These are phyloP conservation scores for Triangularia setosa DNA, from an alignment of 2,329 filamentous ascomycete species.

Conservation along the genomic window DNA sequence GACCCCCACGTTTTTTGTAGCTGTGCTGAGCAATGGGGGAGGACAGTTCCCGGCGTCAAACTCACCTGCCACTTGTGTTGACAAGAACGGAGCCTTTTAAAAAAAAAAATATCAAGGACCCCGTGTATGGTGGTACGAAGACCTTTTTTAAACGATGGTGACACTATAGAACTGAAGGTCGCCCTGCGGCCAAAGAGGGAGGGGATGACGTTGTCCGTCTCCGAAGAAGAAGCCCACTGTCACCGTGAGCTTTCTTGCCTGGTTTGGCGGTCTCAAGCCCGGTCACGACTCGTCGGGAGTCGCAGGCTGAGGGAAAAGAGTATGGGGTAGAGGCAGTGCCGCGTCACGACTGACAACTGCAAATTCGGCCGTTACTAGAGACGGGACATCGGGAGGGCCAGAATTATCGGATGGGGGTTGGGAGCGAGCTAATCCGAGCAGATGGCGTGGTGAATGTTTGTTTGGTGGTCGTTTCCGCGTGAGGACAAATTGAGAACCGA, in stretches of 20 bases:
- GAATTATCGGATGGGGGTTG: slow-evolving; percentile 2
- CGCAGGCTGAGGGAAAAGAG: slow-evolving; percentile 2
- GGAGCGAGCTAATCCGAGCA: slow-evolving; percentile 5
- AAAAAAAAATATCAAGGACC: slow-evolving; percentile 1
- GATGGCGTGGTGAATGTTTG: neutral
- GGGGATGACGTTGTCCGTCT: slow-evolving; percentile 39
- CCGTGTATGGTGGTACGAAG: slow-evolving; percentile 1
- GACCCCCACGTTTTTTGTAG: neutral
- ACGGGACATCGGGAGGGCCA: slow-evolving; percentile 23
- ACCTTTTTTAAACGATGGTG: slow-evolving; percentile 28
- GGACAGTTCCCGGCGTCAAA: neutral
- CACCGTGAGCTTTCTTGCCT: slow-evolving; percentile 39
- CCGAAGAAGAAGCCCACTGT: slow-evolving; percentile 41
- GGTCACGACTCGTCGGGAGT: slow-evolving; percentile 24
- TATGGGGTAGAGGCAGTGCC: slow-evolving; percentile 15
- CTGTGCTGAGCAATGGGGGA: neutral
- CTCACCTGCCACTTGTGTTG: slow-evolving; percentile 12
- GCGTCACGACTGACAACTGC: slow-evolving; percentile 26
- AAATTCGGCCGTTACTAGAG: slow-evolving; percentile 20
- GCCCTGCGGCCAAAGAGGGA: slow-evolving; percentile 51
- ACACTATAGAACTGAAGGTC: slow-evolving; percentile 43
- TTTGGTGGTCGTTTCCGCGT: slow-evolving; percentile 14
- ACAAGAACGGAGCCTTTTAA: slow-evolving; percentile 6
- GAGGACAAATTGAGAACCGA: slow-evolving; percentile 8
- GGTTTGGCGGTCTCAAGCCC: slow-evolving; percentile 15